phyloP scores from a whole-genome alignment of 1,139 yeast species.

The Protomyces lactucae-debilis region DNA sequence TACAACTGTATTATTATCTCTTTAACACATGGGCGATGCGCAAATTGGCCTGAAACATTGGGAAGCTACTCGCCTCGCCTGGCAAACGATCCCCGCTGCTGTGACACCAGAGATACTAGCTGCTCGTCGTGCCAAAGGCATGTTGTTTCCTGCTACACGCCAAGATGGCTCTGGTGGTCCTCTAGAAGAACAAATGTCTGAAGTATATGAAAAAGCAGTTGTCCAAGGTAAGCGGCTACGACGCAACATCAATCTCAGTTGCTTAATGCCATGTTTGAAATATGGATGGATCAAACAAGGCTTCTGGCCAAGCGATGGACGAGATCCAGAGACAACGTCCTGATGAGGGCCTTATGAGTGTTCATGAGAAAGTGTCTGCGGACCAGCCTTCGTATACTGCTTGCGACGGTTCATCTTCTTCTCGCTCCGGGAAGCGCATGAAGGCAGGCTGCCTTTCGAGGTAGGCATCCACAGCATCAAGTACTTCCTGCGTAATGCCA shows the following conservation, averaged over 20 bases:
- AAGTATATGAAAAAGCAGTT: neutral
- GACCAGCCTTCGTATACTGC: neutral
- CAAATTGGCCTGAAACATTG: neutral
- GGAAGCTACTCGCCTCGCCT: neutral
- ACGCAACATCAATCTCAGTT: slow-evolving; percentile 4
- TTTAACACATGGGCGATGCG: neutral
- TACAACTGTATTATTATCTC: too few relatives aligned
- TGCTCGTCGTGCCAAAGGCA: neutral
- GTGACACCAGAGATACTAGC: neutral
- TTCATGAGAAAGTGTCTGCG: neutral
- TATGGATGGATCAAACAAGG: slow-evolving; percentile 21
- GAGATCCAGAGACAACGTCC: neutral
- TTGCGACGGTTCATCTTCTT: neutral
- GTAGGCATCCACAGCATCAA: neutral
- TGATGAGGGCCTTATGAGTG: neutral
- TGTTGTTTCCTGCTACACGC: neutral
- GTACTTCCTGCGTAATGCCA: neutral
- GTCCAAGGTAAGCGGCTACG: neutral
- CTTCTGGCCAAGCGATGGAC: slow-evolving; percentile 16
- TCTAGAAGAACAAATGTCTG: neutral
- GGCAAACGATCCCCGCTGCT: neutral
- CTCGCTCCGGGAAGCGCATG: neutral
- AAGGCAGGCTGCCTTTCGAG: neutral
- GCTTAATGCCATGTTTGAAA: slow-evolving; percentile 7
- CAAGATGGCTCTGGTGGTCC: neutral